Percentiles rank a stretch among this genome's conserved stretches.
phyloP scores from a whole-genome alignment of 306 rosid genomes.

The Vachellia collinsii region DNA sequence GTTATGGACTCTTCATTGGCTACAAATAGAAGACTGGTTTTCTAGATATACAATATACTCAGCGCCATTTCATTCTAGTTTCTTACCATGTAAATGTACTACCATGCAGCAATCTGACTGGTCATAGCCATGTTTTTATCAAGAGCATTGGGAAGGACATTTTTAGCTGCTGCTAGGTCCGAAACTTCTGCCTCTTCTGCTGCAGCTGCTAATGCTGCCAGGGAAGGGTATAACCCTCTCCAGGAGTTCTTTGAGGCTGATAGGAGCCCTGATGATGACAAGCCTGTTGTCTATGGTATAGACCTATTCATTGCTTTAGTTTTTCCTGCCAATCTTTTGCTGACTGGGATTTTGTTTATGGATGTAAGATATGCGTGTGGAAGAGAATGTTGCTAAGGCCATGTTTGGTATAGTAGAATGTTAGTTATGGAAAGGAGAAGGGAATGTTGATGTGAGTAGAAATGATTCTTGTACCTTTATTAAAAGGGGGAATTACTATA shows the following conservation, averaged over 20 bases:
- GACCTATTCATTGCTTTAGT: constrained; percentile 17
- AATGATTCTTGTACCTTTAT: not conserved
- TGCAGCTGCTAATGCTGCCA: constrained; percentile 38
- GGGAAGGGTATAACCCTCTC: constrained; percentile 65
- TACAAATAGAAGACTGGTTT: constrained; percentile 25
- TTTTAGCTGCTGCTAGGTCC: constrained; percentile 69
- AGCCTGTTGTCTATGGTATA: constrained; percentile 83
- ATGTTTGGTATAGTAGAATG: not conserved
- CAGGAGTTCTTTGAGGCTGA: constrained; percentile 79
- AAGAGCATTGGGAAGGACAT: constrained; percentile 64
- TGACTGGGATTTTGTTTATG: not conserved
- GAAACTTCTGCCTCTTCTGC: constrained; percentile 56
- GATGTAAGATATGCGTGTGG: not conserved
- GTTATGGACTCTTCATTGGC: not conserved
- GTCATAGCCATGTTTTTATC: constrained; percentile 53
- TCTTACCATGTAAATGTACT: constrained; percentile 27
- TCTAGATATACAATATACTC: not conserved
- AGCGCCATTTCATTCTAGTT: constrained; percentile 5
- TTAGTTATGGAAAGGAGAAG: not conserved
- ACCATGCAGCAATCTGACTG: constrained; percentile 37
- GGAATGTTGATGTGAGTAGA: not conserved
- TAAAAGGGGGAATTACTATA: not conserved
- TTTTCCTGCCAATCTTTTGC: not conserved
- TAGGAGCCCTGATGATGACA: constrained; percentile 65
- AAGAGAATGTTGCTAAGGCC: not conserved